Conservation (phyloP, 2,329 filamentous ascomycete species). For the Aureobasidium sp. region DNA sequence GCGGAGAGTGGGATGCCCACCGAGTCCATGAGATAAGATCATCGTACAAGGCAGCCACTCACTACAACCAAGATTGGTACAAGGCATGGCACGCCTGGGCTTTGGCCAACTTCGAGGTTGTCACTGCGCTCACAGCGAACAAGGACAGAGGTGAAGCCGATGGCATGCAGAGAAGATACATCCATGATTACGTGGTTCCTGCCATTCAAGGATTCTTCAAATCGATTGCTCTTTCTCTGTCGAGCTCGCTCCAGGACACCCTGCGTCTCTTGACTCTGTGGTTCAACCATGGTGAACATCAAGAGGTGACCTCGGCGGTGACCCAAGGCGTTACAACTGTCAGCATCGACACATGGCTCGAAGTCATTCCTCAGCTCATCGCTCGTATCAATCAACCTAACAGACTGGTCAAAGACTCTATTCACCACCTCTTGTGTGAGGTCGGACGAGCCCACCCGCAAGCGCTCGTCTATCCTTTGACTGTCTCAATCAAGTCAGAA, state of each 20-base stretch:
- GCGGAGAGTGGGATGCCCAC: slow-evolving; percentile 81
- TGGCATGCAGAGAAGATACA: slow-evolving; percentile 56
- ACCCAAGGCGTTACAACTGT: slow-evolving; percentile 87
- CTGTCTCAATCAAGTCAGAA: slow-evolving; percentile 96
- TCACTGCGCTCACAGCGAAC: slow-evolving; percentile 68
- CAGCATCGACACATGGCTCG: slow-evolving; percentile 95
- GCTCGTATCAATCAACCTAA: slow-evolving; percentile 97
- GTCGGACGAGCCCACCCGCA: slow-evolving; percentile 93
- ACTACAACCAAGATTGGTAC: slow-evolving; percentile 92
- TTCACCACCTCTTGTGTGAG: slow-evolving; percentile 86
- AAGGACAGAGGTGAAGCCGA: slow-evolving; percentile 47
- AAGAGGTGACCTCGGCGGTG: slow-evolving; percentile 81
- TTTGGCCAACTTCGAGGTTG: slow-evolving; percentile 95
- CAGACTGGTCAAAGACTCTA: slow-evolving; percentile 74
- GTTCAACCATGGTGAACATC: slow-evolving; percentile 86
- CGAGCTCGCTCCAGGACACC: slow-evolving; percentile 92
- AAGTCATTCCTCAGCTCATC: slow-evolving; percentile 95
- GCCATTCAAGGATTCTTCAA: slow-evolving; percentile 96
- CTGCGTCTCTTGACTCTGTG: slow-evolving; percentile 86
- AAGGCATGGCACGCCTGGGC: slow-evolving; percentile 99
- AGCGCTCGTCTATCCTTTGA: slow-evolving; percentile 91
- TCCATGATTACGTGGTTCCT: slow-evolving; percentile 85
- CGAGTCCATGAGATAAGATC: slow-evolving; percentile 80
- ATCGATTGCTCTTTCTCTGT: slow-evolving; percentile 85
- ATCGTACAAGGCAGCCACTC: slow-evolving; percentile 87